Percentiles rank a stretch among this genome's conserved stretches.
Conservation (phyloP, 768 basidiomycete genomes). For the Pulveroboletus sp. region DNA sequence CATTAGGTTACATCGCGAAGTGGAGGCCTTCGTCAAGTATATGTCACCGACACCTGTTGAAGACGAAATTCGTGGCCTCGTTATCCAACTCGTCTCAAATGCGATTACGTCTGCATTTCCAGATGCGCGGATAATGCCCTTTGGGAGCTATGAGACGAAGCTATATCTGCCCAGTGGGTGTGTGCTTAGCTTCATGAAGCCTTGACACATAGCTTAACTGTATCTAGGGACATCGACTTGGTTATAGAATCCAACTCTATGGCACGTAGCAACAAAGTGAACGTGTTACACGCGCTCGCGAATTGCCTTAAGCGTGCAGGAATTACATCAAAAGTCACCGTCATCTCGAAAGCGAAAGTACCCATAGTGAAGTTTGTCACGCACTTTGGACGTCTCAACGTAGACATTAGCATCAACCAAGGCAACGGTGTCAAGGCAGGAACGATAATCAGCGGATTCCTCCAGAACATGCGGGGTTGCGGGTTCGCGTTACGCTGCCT, state of each 20-base stretch:
- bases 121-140: conserved; percentile 78
- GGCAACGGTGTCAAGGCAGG: conserved; percentile 77
- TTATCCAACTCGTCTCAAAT: conserved; percentile 64
- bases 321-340: conserved; percentile 75
- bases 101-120: conserved; percentile 64
- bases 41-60: conserved; percentile 84
- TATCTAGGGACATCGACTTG: conserved; percentile 84
- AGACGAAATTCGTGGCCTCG: conserved; percentile 74
- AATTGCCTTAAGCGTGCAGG: conserved; percentile 66
- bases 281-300: conserved; percentile 73
- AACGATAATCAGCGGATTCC: conserved; percentile 73
- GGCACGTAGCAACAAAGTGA: conserved; percentile 62
- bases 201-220: conserved; percentile 10
- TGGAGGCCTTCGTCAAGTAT: conserved; percentile 78
- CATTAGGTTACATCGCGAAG: conserved; percentile 78
- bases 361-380: conserved; percentile 97
- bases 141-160: conserved; percentile 91
- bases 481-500: conserved; percentile 75
- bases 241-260: conserved; percentile 79
- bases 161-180: conserved; percentile 91
- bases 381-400: conserved; percentile 71
- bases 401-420: conserved; percentile 95
- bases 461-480: conserved; percentile 52
- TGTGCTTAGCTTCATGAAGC: conserved; percentile 23
- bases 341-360: conserved; percentile 91